A percentile compares a stretch with the other conserved stretches of the same genome.
Evolutionary conservation across 1,284 basidiomycete genomes (phyloP).

Genomic region (Papiliotrema flavescens): DNA sequence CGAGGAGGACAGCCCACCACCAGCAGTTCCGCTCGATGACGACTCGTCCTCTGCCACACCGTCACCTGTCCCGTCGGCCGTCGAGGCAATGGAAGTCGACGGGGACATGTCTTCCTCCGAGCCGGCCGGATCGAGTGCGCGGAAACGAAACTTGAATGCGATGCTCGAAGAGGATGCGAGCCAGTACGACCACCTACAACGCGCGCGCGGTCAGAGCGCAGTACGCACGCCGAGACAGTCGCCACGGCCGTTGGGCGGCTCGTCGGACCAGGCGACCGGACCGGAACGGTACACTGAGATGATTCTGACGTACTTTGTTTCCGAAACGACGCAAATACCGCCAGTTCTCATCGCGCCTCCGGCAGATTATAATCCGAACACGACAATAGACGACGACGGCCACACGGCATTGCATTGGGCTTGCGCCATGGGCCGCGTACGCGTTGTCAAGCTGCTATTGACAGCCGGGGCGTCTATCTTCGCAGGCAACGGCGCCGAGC

Average conservation of each 20-base stretch:
- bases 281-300: conserved; percentile 77
- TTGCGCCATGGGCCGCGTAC: conserved; percentile 96
- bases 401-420: conserved; percentile 99
- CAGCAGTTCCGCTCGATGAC: conserved; percentile 71
- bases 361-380: conserved; percentile 89
- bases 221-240: conserved; percentile 38
- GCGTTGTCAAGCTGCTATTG: conserved; percentile 91
- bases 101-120: conserved; percentile 9
- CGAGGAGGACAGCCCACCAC: conserved; percentile 75
- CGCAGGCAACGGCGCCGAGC: conserved; percentile 93
- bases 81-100: conserved; percentile 17
- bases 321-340: conserved; percentile 91
- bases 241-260: conserved; percentile 23
- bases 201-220: conserved; percentile 37
- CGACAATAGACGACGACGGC: conserved; percentile 96
- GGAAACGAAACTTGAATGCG: conserved; percentile 31
- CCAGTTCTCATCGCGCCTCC: conserved; percentile 84
- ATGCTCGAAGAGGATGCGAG: conserved; percentile 39
- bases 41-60: conserved; percentile 86
- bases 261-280: conserved; percentile 26
- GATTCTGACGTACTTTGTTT: conserved; percentile 98
- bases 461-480: conserved; percentile 96
- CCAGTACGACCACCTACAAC: conserved; percentile 34
- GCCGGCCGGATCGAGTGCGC: conserved; percentile 14
- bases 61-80: conserved; percentile 64